Percentiles rank a stretch among this genome's conserved stretches.
phyloP scores from a whole-genome alignment of 1,139 yeast genomes.

The Candida sp. region DNA sequence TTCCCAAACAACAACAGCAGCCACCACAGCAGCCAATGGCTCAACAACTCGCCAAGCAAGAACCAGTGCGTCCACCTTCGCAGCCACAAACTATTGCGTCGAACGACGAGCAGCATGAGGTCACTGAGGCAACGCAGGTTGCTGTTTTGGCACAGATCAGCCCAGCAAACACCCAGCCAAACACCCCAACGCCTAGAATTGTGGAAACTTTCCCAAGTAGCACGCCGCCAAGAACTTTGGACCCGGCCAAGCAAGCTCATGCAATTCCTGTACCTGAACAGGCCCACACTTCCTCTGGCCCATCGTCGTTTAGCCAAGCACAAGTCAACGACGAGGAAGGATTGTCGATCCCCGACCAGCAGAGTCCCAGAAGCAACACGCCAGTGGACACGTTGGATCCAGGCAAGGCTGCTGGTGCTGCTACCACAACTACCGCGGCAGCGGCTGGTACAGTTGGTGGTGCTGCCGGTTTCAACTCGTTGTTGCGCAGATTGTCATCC shows the following conservation, averaged over 20 bases:
- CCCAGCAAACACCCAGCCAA: slow-evolving; percentile 8
- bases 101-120: slow-evolving; percentile 8
- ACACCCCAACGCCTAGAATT: slow-evolving; percentile 14
- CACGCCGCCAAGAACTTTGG: slow-evolving; percentile 19
- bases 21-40: slow-evolving; percentile 13
- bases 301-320: slow-evolving; percentile 19
- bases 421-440: slow-evolving; percentile 23
- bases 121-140: slow-evolving; percentile 18
- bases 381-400: slow-evolving; percentile 39
- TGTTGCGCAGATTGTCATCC: slow-evolving; percentile 43
- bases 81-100: slow-evolving; percentile 5
- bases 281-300: slow-evolving; percentile 59
- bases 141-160: slow-evolving; percentile 12
- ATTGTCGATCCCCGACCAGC: slow-evolving; percentile 33
- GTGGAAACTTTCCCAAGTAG: slow-evolving; percentile 12
- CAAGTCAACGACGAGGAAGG: slow-evolving; percentile 14
- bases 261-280: slow-evolving; percentile 72
- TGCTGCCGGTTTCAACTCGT: slow-evolving; percentile 36
- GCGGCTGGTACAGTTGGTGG: slow-evolving; percentile 29
- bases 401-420: slow-evolving; percentile 22
- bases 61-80: slow-evolving; percentile 10
- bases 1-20: slow-evolving; percentile 14
- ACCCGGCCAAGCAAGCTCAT: slow-evolving; percentile 27
- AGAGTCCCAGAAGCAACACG: slow-evolving; percentile 32
- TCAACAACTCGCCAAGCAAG: slow-evolving; percentile 5